A percentile compares a stretch with the other conserved stretches of the same genome.
These are phyloP conservation scores for Agrostemma githago DNA, from an alignment of 148 eudicot species.

Conservation along the genomic window DNA sequence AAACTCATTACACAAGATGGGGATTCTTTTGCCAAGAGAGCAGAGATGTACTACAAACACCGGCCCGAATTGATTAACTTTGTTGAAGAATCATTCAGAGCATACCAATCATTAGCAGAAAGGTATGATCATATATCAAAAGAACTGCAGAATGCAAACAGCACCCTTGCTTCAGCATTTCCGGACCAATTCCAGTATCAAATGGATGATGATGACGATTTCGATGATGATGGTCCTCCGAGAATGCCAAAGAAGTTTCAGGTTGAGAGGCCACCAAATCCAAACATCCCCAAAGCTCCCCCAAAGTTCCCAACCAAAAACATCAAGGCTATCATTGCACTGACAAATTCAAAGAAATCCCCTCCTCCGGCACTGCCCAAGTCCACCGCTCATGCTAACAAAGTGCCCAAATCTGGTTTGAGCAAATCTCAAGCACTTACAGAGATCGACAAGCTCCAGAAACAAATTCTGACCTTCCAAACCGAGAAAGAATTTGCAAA, in stretches of 20 bases:
- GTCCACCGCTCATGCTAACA: conserved; percentile 18
- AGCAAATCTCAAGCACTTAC: conserved; percentile 54
- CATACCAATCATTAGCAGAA: conserved; percentile 73
- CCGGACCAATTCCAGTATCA: conserved; percentile 66
- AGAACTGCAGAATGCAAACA: conserved; percentile 89
- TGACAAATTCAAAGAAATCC: conserved; percentile 34
- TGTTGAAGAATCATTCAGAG: conserved; percentile 72
- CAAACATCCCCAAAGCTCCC: conserved; percentile 52
- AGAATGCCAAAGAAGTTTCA: conserved; percentile 24
- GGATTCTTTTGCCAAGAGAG: conserved; percentile 86
- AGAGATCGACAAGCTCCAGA: conserved; percentile 86
- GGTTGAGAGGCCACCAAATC: conserved; percentile 14
- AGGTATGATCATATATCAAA: conserved; percentile 76
- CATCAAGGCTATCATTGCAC: conserved; percentile 48
- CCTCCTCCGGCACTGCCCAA: conserved; percentile 27
- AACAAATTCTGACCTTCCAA: conserved; percentile 64
- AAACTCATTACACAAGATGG: conserved; percentile 80
- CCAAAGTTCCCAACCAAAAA: conserved; percentile 49
- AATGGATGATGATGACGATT: conserved; percentile 77
- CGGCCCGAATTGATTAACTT: conserved; percentile 74
- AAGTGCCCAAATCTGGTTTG: conserved; percentile 58
- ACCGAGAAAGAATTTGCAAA: conserved; percentile 82
- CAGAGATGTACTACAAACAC: conserved; percentile 92
- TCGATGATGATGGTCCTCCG: conserved; percentile 34
- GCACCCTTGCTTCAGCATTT: conserved; percentile 71